A percentile compares a stretch with the other conserved stretches of the same genome.
Conservation (phyloP, 1,284 basidiomycete species). For the Sporisorium scitamineum region DNA sequence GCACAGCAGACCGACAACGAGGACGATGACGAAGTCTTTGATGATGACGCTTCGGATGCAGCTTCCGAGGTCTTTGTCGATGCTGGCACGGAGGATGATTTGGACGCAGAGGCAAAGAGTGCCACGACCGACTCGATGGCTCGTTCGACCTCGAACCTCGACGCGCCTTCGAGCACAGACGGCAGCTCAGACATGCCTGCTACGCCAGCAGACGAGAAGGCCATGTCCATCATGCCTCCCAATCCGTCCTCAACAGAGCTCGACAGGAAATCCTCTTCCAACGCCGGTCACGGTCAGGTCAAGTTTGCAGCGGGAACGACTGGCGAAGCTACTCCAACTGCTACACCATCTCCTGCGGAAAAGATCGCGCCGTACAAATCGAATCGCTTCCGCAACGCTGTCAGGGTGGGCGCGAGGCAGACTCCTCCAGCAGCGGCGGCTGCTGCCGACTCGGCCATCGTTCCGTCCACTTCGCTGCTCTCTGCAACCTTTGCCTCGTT, state of each 20-base stretch:
- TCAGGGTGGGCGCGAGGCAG: slow-evolving; percentile 21
- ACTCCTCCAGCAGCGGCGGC: not conserved
- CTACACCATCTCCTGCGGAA: slow-evolving; percentile 1
- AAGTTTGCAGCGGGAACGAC: slow-evolving; percentile 29
- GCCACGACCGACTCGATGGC: slow-evolving; percentile 33
- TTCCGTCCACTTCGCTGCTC: slow-evolving; percentile 20
- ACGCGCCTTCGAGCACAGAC: slow-evolving; percentile 42
- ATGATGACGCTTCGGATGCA: slow-evolving; percentile 19
- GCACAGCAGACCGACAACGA: slow-evolving; percentile 30
- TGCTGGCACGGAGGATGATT: slow-evolving; percentile 26
- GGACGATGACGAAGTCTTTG: slow-evolving; percentile 23
- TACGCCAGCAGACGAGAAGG: slow-evolving; percentile 44
- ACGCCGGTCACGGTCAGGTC: slow-evolving; percentile 30
- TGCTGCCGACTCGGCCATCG: not conserved
- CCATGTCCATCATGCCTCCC: slow-evolving; percentile 16
- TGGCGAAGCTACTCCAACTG: slow-evolving; percentile 22
- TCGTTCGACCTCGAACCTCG: slow-evolving; percentile 28
- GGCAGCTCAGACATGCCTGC: slow-evolving; percentile 48
- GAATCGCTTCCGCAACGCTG: slow-evolving; percentile 38
- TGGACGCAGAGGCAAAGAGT: slow-evolving; percentile 23
- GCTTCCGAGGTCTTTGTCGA: slow-evolving; percentile 47
- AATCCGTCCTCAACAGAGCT: slow-evolving; percentile 8
- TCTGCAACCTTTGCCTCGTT: slow-evolving; percentile 27
- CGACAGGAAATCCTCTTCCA: slow-evolving; percentile 18
- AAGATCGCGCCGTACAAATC: slow-evolving; percentile 26